Percentiles rank a stretch among this genome's conserved stretches.
phyloP scores from a whole-genome alignment of 805 yeast species.

The Blastobotrys peoriensis region DNA sequence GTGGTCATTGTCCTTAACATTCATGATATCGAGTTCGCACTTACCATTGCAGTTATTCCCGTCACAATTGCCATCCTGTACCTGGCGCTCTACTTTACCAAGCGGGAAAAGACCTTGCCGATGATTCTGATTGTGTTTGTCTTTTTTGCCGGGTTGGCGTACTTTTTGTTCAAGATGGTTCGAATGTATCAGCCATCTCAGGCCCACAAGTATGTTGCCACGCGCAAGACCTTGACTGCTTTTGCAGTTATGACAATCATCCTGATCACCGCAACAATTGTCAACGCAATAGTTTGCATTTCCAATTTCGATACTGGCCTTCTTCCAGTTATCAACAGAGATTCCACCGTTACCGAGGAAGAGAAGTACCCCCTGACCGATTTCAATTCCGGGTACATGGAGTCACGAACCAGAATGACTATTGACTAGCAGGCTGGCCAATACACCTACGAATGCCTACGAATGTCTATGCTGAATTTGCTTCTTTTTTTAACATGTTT shows the following conservation, averaged over 20 bases:
- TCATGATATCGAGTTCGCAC: constrained; percentile 39
- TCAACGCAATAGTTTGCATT: constrained; percentile 25
- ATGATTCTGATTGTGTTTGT: constrained; percentile 29
- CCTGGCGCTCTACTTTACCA: constrained; percentile 34
- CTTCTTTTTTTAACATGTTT: background rate
- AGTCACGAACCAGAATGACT: constrained; percentile 7
- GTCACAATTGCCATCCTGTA: constrained; percentile 35
- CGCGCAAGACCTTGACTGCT: constrained; percentile 39
- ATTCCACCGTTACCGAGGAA: constrained; percentile 4
- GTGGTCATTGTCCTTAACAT: constrained; percentile 39
- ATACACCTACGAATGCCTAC: background rate
- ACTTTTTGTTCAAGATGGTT: constrained; percentile 42
- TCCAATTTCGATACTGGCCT: constrained; percentile 27
- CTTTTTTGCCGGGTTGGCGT: constrained; percentile 36
- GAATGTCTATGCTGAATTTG: background rate
- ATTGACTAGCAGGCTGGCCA: constrained; percentile 7
- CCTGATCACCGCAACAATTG: constrained; percentile 34
- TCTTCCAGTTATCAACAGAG: background rate
- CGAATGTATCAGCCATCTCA: constrained; percentile 38
- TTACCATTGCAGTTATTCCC: constrained; percentile 43
- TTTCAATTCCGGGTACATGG: background rate
- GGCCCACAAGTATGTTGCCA: constrained; percentile 36
- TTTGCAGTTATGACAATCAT: constrained; percentile 41
- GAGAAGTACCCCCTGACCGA: constrained; percentile 9
- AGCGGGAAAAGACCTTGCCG: constrained; percentile 28